Percentiles rank a stretch among this genome's conserved stretches.
Conservation (phyloP, 2,329 filamentous ascomycete species). For the Colletotrichum navitas region DNA sequence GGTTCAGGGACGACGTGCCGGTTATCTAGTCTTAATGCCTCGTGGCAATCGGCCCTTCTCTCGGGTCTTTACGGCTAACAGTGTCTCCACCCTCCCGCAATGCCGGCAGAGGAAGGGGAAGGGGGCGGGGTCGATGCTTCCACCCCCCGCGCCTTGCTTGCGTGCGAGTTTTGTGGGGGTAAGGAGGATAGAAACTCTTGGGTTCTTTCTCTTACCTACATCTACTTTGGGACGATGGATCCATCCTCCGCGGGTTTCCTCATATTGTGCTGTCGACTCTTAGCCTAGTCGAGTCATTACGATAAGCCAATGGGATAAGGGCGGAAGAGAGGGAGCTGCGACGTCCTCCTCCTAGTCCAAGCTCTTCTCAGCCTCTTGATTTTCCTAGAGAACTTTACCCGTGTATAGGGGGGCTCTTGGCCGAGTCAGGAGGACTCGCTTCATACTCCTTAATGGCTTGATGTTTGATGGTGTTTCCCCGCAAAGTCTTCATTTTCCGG, state of each 20-base stretch:
- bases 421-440: neutral
- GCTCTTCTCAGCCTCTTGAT: neutral
- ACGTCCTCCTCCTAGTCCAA: neutral
- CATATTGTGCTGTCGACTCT: neutral
- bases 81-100: slow-evolving; percentile 18
- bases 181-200: neutral
- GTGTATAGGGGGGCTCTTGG: neutral
- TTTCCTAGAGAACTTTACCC: neutral
- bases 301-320: neutral
- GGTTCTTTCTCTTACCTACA: neutral
- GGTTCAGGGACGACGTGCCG: slow-evolving; percentile 34
- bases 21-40: slow-evolving; percentile 37
- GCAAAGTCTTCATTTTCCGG: slow-evolving; percentile 4
- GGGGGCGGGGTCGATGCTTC: slow-evolving; percentile 9
- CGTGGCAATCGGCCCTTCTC: slow-evolving; percentile 40
- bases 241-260: neutral
- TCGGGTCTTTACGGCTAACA: slow-evolving; percentile 37
- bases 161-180: slow-evolving; percentile 8
- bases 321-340: neutral
- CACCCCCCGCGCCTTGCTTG: slow-evolving; percentile 3
- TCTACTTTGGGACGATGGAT: neutral
- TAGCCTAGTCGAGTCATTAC: neutral
- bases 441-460: neutral
- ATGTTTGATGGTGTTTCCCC: slow-evolving; percentile 6
- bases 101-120: slow-evolving; percentile 29